Base-by-base conservation (phyloP, 345 rosid genomes). In the Eucalyptus curtisii region DNA sequence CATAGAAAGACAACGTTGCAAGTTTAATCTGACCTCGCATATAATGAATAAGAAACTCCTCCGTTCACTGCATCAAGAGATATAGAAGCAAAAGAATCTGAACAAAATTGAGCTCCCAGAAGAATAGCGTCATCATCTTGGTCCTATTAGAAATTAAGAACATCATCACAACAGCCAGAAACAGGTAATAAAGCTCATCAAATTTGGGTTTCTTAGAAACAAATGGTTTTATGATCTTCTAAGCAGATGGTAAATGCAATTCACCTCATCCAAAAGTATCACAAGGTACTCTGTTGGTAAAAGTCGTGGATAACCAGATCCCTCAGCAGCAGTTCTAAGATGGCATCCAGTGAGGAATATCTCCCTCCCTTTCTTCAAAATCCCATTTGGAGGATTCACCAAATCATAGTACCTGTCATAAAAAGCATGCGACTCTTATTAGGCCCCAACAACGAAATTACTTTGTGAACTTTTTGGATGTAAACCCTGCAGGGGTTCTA, bases 271-370 rank as follows among this genome's bases (percentile, higher is more conserved):
- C 86, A 97, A 92, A 93, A 96, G 91, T 90, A 95, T 93, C 91
- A 97, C 97, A 86, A 98, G 97, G 94, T 97, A 95, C 90, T 98
- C 99, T 19, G 99, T 97, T 31, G 99, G 99, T 87, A 98, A 93
- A 91, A 98, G 96, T n/a, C 99, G 92, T 45, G 96, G 90, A 91
- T 89, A 89, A 87, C 99, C 99, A 90, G 92, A 94, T 88, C 99
- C 98, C 95, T 95, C 99, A 68, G 93, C 94, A 47, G 98, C 98
- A 53, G 98, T 95, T 92, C 99, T 95, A 87, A 98, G 98, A 93
- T 93, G 92, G 91, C 99, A 96, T 87, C 99, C 99, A 45, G 99
- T 95, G 90, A 98, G 94, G 87, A 98, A 93, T 92, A 96, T 91
- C 91, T 98, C 98, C 93, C 98, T 95, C 14, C 97, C 99, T 92